A percentile compares a stretch with the other conserved stretches of the same genome.
phyloP scores from a whole-genome alignment of 2,329 filamentous ascomycete genomes.

The Fusarium nisikadoi region DNA sequence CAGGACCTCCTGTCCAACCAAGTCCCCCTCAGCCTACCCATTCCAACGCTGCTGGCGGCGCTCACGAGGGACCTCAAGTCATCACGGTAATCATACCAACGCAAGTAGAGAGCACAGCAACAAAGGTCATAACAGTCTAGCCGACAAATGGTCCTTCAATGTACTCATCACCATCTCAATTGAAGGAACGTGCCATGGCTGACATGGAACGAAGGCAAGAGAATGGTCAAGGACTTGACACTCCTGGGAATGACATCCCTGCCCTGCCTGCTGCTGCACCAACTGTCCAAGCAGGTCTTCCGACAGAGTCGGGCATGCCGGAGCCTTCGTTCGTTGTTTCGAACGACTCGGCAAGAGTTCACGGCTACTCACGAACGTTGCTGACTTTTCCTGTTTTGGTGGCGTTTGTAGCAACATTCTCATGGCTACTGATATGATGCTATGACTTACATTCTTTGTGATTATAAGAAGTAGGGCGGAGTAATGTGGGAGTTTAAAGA shows the following conservation, averaged over 20 bases:
- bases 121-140: constrained; percentile 29
- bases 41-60: background rate
- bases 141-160: constrained; percentile 20
- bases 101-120: constrained; percentile 32
- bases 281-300: background rate
- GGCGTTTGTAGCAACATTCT: background rate
- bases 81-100: constrained; percentile 43
- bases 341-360: background rate
- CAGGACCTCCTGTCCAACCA: background rate
- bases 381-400: background rate
- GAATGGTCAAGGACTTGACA: background rate
- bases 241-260: background rate
- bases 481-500: background rate
- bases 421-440: background rate
- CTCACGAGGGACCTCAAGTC: constrained; percentile 18
- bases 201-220: constrained; percentile 3
- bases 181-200: background rate
- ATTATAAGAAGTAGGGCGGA: background rate
- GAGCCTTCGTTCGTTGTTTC: background rate
- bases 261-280: background rate
- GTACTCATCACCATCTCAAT: background rate
- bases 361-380: background rate
- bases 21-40: background rate
- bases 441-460: background rate
- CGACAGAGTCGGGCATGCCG: background rate